Evolutionary conservation across 2,329 filamentous ascomycete species (phyloP).

Genomic region (Xylariaceae sp.): DNA sequence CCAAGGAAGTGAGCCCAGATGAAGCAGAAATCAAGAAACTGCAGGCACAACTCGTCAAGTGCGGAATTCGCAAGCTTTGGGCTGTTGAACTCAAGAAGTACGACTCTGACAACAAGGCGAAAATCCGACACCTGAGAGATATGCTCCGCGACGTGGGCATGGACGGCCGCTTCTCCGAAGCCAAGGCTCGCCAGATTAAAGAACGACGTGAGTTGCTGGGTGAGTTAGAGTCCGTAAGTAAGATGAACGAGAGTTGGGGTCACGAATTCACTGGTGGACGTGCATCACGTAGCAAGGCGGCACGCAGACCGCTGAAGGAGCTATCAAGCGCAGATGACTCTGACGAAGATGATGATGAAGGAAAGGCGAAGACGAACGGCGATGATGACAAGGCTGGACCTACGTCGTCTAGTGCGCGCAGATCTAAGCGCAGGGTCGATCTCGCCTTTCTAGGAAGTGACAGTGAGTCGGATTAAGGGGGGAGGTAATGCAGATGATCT

Average conservation of each 20-base stretch:
- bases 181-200: conserved; percentile 80
- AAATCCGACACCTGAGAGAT: conserved; percentile 72
- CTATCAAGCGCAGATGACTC: conserved; percentile 32
- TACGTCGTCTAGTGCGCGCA: conserved; percentile 31
- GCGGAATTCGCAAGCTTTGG: conserved; percentile 91
- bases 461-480: conserved; percentile 54
- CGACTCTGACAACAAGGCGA: conserved; percentile 64
- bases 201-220: conserved; percentile 77
- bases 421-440: conserved; percentile 45
- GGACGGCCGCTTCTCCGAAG: conserved; percentile 79
- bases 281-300: conserved; percentile 39
- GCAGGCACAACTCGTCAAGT: conserved; percentile 82
- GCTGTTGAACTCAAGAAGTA: conserved; percentile 73
- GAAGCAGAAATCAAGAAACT: conserved; percentile 81
- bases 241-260: conserved; percentile 78
- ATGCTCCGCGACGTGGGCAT: conserved; percentile 82
- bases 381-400: conserved; percentile 30
- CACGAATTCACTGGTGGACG: conserved; percentile 36
- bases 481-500: background rate
- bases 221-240: conserved; percentile 78
- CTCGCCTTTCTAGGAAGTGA: conserved; percentile 65
- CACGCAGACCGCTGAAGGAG: conserved; percentile 36
- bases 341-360: conserved; percentile 30
- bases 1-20: conserved; percentile 40
- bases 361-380: conserved; percentile 31